Conservation (phyloP, 2,329 filamentous ascomycete genomes). For the Dryadomyces quercivorus region DNA sequence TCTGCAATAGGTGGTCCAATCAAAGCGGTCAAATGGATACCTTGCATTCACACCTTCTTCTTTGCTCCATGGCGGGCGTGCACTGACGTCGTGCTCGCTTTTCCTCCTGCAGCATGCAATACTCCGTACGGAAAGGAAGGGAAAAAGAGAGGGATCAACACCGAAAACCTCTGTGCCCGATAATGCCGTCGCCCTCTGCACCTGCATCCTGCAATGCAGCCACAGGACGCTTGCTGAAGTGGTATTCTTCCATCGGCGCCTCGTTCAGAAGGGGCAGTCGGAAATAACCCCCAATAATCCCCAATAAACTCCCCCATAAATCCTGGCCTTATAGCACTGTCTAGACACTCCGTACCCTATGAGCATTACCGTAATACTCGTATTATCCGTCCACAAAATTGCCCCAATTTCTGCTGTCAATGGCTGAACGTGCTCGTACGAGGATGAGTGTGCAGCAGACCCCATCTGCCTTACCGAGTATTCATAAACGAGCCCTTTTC, state of each 20-base stretch:
- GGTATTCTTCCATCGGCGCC: background rate
- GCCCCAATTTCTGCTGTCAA: too few relatives aligned
- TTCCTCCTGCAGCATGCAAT: too few relatives aligned
- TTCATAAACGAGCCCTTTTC: background rate
- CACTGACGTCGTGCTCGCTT: too few relatives aligned
- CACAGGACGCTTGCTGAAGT: background rate
- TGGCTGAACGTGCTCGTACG: too few relatives aligned
- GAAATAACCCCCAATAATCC: background rate
- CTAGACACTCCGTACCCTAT: too few relatives aligned
- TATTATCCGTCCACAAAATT: too few relatives aligned
- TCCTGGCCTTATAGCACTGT: too few relatives aligned
- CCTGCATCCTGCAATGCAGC: background rate
- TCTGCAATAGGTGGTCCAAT: background rate
- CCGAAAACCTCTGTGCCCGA: background rate
- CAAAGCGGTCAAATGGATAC: background rate
- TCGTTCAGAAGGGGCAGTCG: background rate
- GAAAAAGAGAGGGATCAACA: too few relatives aligned
- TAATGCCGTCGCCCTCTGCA: background rate
- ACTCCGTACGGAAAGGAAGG: too few relatives aligned
- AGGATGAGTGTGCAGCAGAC: too few relatives aligned
- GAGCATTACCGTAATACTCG: too few relatives aligned
- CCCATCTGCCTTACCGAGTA: too few relatives aligned
- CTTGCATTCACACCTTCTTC: background rate
- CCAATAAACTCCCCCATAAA: background rate
- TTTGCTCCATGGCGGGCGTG: background rate